Percentiles rank a stretch among this genome's conserved stretches.
Conservation (phyloP, 352 stramenopile genomes). For the Phytophthora pisi region DNA sequence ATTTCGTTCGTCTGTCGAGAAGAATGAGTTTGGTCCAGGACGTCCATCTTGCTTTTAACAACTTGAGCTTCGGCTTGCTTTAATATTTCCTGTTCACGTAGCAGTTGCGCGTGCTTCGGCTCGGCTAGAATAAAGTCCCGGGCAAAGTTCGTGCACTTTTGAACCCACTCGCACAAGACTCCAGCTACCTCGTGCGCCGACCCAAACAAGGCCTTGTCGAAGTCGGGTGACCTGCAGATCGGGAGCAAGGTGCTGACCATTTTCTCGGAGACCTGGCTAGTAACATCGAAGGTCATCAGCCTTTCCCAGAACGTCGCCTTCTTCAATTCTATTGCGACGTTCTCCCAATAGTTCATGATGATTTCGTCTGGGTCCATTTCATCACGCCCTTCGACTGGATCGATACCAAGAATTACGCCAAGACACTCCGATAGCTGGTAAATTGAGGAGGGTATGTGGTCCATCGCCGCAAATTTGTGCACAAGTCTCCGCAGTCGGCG, state of each 20-base stretch:
- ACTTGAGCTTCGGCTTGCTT: slow-evolving; percentile 44
- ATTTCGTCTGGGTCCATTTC: slow-evolving; percentile 76
- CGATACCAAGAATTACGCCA: slow-evolving; percentile 66
- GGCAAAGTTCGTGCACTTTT: slow-evolving; percentile 52
- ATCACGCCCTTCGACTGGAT: slow-evolving; percentile 60
- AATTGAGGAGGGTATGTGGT: slow-evolving; percentile 53
- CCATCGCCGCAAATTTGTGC: slow-evolving; percentile 44
- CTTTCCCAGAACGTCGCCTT: slow-evolving; percentile 54
- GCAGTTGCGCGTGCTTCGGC: slow-evolving; percentile 61
- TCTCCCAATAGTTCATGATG: slow-evolving; percentile 79
- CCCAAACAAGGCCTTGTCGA: slow-evolving; percentile 54
- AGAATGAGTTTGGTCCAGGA: slow-evolving; percentile 43
- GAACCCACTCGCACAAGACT: slow-evolving; percentile 69
- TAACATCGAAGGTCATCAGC: slow-evolving; percentile 52
- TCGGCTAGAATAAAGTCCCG: slow-evolving; percentile 57
- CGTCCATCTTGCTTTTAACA: slow-evolving; percentile 35
- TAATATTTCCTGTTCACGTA: slow-evolving; percentile 52
- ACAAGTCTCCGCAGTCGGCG: slow-evolving; percentile 26
- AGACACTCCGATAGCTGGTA: slow-evolving; percentile 73
- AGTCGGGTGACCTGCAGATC: slow-evolving; percentile 67
- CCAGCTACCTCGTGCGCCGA: slow-evolving; percentile 61
- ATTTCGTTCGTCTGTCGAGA: slow-evolving; percentile 43
- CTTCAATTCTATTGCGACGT: slow-evolving; percentile 38
- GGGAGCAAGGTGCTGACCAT: slow-evolving; percentile 60
- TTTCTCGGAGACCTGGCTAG: slow-evolving; percentile 44